Conservation (phyloP, 2,329 filamentous ascomycete species). For the Nothophaeocryptopus gaeumannii region DNA sequence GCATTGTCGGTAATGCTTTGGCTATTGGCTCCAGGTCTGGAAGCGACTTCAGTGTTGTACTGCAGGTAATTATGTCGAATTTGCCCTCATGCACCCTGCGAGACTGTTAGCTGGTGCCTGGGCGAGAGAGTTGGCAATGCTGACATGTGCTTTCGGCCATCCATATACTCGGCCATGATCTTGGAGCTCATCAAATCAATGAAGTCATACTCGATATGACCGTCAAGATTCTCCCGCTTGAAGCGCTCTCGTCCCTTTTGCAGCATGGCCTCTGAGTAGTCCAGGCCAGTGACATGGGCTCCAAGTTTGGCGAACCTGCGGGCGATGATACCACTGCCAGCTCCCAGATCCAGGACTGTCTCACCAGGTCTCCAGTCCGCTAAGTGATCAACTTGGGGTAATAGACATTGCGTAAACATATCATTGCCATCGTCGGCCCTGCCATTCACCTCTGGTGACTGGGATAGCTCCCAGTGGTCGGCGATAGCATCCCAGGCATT, state of each 20-base stretch:
- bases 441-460: slow-evolving; percentile 15
- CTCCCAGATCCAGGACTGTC: slow-evolving; percentile 48
- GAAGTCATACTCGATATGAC: slow-evolving; percentile 32
- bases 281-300: slow-evolving; percentile 44
- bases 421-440: slow-evolving; percentile 39
- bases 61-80: slow-evolving; percentile 49
- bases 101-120: not conserved
- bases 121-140: not conserved
- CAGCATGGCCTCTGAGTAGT: slow-evolving; percentile 46
- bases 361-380: slow-evolving; percentile 30
- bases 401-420: slow-evolving; percentile 46
- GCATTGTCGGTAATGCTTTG: slow-evolving; percentile 40
- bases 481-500: slow-evolving; percentile 45
- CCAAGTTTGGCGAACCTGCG: slow-evolving; percentile 43
- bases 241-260: slow-evolving; percentile 34
- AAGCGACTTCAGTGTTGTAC: slow-evolving; percentile 51
- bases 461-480: slow-evolving; percentile 41
- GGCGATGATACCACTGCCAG: slow-evolving; percentile 50
- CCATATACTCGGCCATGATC: slow-evolving; percentile 34
- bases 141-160: slow-evolving; percentile 6
- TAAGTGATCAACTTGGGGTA: slow-evolving; percentile 42
- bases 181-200: slow-evolving; percentile 42
- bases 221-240: slow-evolving; percentile 13
- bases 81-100: slow-evolving; percentile 21
- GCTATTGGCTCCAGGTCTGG: slow-evolving; percentile 45